These are phyloP conservation scores for Arctostaphylos glauca DNA, from an alignment of 148 eudicot species.

Conservation along the genomic window DNA sequence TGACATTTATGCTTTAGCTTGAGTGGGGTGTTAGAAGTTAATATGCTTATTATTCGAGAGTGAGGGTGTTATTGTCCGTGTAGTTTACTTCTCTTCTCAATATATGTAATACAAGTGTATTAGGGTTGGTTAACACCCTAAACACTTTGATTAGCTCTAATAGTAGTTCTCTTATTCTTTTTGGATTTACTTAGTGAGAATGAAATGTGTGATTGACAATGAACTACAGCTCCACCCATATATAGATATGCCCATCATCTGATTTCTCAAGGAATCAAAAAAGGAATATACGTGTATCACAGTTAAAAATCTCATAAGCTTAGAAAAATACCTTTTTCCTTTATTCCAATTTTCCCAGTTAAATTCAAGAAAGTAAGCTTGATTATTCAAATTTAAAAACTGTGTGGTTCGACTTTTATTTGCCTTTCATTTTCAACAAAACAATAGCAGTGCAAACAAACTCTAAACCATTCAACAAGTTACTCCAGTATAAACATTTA, in stretches of 20 bases:
- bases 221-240: not conserved
- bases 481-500: conserved; percentile 1
- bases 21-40: no score
- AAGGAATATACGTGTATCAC: not conserved
- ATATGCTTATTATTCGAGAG: no score
- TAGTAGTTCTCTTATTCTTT: not conserved
- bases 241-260: not conserved
- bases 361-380: not conserved
- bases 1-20: no score
- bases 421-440: not conserved
- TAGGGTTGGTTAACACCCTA: no score
- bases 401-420: not conserved
- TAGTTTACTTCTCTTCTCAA: no score
- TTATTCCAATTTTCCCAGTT: not conserved
- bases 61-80: no score
- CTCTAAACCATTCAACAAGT: not conserved
- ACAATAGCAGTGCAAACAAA: not conserved
- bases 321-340: not conserved
- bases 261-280: not conserved
- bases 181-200: not conserved
- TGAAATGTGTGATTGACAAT: not conserved
- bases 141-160: not conserved
- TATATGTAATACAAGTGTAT: no score
- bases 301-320: not conserved
- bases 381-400: not conserved